Base-by-base conservation (phyloP, 164 flowering plant species). In the Liquidambar formosana region DNA sequence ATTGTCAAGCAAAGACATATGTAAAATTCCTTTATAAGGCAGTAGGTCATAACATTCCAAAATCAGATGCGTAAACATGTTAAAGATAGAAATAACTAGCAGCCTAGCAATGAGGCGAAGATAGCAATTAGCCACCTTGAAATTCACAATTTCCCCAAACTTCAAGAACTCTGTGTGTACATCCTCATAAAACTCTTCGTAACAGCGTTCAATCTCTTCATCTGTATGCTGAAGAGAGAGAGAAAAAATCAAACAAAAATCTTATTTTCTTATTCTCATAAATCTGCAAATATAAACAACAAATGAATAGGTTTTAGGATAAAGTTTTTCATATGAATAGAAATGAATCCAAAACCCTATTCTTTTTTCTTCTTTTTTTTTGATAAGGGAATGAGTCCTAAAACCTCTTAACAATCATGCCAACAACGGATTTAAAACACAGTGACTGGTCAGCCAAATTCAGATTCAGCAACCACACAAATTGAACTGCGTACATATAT, bases 181-280 rank as follows among this genome's bases (percentile, higher is more conserved):
- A 81, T 95, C 99, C 70, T 95, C 99, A 76, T 95, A 95, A 71
- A 93, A 95, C 71, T 93, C 98, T 80, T 95, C 99, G 68, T 81
- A 95, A 69, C 81, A 76, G 19, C 83, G 80, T 64, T 89, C 97
- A 75, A 91, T 84, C 83, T 95, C 97, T 81, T 95, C 97, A 65
- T 95, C 99, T 25, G 96, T 87, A 67, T 76, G 71, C 99, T 95
- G 94, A 71, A 81, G 71, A 54, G 25, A 51, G 54, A 62, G 56
- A 63, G 18, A 45, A 49, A 1, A 45, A 14, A 61, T 19, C 45
- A 65, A 48, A 18, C 5, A 4, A 46, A 57, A 65, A 71, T 23
- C 11, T 27, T 26, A 12, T 63, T 45, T 12, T 25, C 43, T n/a
- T n/a, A 59, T 19, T 11, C n/a, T 9, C 22, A 49, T n/a, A 61